These are phyloP conservation scores for Ophiorrhiza pumila DNA, from an alignment of 257 asterid species.

Conservation along the genomic window DNA sequence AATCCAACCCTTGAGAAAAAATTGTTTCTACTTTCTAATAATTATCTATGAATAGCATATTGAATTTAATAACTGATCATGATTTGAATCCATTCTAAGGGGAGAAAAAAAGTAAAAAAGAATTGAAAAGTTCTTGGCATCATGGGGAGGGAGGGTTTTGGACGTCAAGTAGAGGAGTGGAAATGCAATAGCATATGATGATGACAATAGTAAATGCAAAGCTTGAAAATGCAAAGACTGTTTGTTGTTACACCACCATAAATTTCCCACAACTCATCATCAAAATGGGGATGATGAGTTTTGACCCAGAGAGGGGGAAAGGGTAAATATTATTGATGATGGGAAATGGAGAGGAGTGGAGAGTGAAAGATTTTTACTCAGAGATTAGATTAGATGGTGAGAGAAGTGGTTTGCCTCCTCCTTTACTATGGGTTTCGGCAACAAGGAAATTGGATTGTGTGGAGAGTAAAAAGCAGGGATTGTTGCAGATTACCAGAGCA, in stretches of 20 bases:
- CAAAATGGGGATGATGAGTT: slow-evolving; percentile 16
- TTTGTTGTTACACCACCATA: not conserved
- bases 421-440: slow-evolving; percentile 15
- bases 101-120: too few relatives aligned
- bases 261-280: slow-evolving; percentile 4
- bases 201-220: slow-evolving; percentile 3
- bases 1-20: too few relatives aligned
- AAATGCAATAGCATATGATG: not conserved
- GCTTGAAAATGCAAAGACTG: not conserved
- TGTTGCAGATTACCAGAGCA: slow-evolving; percentile 7
- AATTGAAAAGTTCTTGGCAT: too few relatives aligned
- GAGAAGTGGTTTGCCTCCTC: slow-evolving; percentile 6
- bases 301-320: slow-evolving; percentile 10
- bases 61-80: too few relatives aligned
- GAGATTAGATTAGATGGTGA: slow-evolving; percentile 12
- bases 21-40: too few relatives aligned
- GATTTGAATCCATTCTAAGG: too few relatives aligned
- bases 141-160: not conserved
- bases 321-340: too few relatives aligned
- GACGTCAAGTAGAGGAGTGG: not conserved
- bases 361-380: not conserved
- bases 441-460: slow-evolving; percentile 2
- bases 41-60: too few relatives aligned
- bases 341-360: slow-evolving; percentile 6
- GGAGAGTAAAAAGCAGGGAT: slow-evolving; percentile 13